Conservation (phyloP, 2,329 filamentous ascomycete genomes). For the Paecilomyces formosus region DNA sequence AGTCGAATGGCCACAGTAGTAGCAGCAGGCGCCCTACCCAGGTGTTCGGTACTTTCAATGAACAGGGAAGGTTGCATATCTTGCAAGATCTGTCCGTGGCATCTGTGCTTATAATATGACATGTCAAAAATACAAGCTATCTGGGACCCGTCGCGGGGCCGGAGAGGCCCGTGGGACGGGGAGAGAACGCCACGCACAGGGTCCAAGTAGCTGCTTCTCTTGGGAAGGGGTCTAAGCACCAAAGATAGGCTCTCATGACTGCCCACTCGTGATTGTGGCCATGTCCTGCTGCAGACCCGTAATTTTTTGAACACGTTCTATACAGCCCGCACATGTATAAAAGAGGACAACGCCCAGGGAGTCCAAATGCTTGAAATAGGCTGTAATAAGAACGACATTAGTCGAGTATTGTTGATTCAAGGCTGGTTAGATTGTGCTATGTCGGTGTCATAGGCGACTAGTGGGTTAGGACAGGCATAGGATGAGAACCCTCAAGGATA, state of each 20-base stretch:
- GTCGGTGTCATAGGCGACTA: too few species aligned
- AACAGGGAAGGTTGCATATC: background rate
- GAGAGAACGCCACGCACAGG: background rate
- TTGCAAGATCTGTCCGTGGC: background rate
- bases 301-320: background rate
- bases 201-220: background rate
- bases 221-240: background rate
- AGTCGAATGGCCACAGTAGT: background rate
- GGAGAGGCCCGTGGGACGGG: background rate
- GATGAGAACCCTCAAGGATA: too few species aligned
- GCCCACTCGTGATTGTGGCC: background rate
- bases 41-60: background rate
- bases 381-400: background rate
- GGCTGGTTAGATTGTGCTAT: too few species aligned
- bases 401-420: too few species aligned
- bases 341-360: background rate
- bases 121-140: background rate
- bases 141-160: background rate
- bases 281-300: background rate
- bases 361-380: background rate
- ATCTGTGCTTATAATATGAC: background rate
- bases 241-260: background rate
- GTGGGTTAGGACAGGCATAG: too few species aligned
- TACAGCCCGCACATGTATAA: background rate
- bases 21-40: background rate